A percentile compares a stretch with the other conserved stretches of the same genome.
phyloP scores from a whole-genome alignment of 2,329 filamentous ascomycete species.

The Aureobasidium sp. region DNA sequence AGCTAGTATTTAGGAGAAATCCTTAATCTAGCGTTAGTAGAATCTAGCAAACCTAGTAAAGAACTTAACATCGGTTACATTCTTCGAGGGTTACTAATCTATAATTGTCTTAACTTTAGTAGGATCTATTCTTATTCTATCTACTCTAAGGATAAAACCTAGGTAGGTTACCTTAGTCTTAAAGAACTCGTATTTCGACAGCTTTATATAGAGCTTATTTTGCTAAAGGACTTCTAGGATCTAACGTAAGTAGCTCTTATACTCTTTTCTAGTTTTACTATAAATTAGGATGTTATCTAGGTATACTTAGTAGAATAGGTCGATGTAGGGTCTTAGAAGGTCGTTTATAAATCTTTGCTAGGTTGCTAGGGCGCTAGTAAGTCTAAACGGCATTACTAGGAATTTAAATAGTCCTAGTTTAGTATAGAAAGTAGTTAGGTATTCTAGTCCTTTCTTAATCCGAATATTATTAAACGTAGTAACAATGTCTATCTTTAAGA shows the following conservation, averaged over 20 bases:
- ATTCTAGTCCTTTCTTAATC: slow-evolving; percentile 30
- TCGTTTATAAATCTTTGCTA: slow-evolving; percentile 15
- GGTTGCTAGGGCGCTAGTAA: neutral
- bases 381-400: slow-evolving; percentile 6
- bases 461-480: slow-evolving; percentile 29
- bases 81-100: neutral
- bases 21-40: slow-evolving; percentile 3
- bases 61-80: slow-evolving; percentile 1
- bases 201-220: slow-evolving; percentile 2
- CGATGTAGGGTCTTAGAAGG: neutral
- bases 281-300: slow-evolving; percentile 12
- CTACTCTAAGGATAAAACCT: neutral
- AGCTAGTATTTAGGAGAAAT: neutral
- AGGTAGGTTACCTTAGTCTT: neutral
- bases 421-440: slow-evolving; percentile 23
- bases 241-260: neutral
- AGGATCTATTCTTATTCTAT: neutral
- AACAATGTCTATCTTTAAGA: slow-evolving; percentile 31
- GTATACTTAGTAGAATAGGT: slow-evolving; percentile 2
- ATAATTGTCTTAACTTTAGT: neutral
- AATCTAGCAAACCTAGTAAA: neutral
- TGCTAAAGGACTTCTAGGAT: neutral
- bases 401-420: neutral
- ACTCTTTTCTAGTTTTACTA: neutral
- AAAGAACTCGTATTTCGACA: slow-evolving; percentile 1